phyloP scores from a whole-genome alignment of 2,329 filamentous ascomycete species.

The Talaromyces pinophilus region DNA sequence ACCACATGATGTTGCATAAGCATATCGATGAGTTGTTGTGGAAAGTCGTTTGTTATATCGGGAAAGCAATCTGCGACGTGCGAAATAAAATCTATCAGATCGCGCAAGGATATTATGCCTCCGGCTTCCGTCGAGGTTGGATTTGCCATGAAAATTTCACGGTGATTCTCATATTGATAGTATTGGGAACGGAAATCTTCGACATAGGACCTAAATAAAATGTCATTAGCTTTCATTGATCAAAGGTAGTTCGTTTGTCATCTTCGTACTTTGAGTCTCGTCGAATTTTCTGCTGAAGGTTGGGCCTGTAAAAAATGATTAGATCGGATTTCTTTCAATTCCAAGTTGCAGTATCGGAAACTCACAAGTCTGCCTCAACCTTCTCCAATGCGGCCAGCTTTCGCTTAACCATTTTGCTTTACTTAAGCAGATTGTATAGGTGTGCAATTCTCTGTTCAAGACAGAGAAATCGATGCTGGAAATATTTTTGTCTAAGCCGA shows the following conservation, averaged over 20 bases:
- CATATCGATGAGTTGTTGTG: constrained; percentile 77
- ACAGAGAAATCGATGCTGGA: constrained; percentile 59
- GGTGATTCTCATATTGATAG: constrained; percentile 86
- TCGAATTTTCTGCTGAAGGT: constrained; percentile 87
- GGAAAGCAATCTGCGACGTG: constrained; percentile 95
- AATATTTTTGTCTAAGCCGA: neutral
- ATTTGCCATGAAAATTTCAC: constrained; percentile 85
- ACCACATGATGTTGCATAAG: constrained; percentile 78
- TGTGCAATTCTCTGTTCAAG: neutral
- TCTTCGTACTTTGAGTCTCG: constrained; percentile 72
- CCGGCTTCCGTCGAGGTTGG: constrained; percentile 77
- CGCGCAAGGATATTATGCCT: constrained; percentile 74
- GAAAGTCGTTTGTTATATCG: constrained; percentile 72
- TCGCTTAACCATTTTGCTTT: constrained; percentile 70
- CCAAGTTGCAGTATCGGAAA: neutral
- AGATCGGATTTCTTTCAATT: neutral
- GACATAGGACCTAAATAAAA: constrained; percentile 68
- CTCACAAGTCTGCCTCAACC: constrained; percentile 82
- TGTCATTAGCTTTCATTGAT: neutral
- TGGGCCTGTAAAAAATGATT: constrained; percentile 57
- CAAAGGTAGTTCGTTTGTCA: neutral
- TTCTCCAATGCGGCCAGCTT: constrained; percentile 93
- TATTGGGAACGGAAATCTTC: constrained; percentile 88
- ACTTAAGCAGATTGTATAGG: neutral
- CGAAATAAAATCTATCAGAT: constrained; percentile 89